Evolutionary conservation across 2,329 filamentous ascomycete genomes (phyloP).

Genomic region (Calonectria hongkongensis): DNA sequence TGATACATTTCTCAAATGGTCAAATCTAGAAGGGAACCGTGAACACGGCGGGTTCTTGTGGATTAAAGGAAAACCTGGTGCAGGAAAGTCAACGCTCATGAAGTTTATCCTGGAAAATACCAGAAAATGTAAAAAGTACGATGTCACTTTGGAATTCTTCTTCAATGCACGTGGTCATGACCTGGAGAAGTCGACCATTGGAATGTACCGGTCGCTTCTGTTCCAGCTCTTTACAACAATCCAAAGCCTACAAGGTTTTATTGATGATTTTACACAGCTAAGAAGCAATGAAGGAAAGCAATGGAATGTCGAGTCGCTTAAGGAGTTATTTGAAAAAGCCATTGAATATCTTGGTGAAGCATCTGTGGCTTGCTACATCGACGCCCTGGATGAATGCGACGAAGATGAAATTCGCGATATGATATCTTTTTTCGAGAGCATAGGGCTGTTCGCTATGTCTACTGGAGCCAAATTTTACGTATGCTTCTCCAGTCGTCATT

Average conservation of each 20-base stretch:
- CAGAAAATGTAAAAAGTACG: conserved; percentile 10
- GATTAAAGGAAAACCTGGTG: conserved; percentile 67
- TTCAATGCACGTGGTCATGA: conserved; percentile 67
- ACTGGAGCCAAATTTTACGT: conserved; percentile 52
- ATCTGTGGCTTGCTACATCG: not conserved
- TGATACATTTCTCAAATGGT: not conserved
- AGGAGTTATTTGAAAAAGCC: not conserved
- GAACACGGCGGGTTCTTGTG: conserved; percentile 62
- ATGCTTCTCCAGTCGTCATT: conserved; percentile 53
- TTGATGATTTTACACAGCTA: too few species aligned
- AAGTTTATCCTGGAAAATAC: conserved; percentile 56
- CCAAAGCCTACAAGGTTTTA: too few species aligned
- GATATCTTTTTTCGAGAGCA: conserved; percentile 62
- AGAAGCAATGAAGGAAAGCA: too few species aligned
- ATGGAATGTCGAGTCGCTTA: not conserved
- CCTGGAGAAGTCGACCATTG: conserved; percentile 65
- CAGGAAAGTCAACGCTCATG: conserved; percentile 68
- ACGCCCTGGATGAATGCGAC: conserved; percentile 69
- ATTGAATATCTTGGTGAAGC: not conserved
- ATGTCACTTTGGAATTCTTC: conserved; percentile 69
- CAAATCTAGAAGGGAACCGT: not conserved
- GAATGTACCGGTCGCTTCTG: conserved; percentile 70
- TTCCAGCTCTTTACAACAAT: conserved; percentile 67
- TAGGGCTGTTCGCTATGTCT: conserved; percentile 56
- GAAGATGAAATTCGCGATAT: conserved; percentile 64